Evolutionary conservation across 2,329 filamentous ascomycete species (phyloP).

Genomic region (Xylaria multiplex): DNA sequence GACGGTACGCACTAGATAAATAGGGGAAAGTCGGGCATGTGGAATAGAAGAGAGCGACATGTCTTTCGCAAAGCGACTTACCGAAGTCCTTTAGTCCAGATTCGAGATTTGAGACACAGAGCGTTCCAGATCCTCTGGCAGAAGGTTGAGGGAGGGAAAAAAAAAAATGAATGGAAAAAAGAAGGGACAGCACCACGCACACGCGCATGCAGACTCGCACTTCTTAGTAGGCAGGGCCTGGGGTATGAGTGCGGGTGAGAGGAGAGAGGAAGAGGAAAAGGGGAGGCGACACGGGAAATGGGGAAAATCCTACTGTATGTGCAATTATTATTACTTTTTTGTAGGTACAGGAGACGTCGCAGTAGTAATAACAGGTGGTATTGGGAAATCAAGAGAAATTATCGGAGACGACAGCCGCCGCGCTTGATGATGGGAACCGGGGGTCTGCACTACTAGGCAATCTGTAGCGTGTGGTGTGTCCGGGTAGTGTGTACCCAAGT

Average conservation of each 20-base stretch:
- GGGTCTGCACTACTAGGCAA: conserved; percentile 31
- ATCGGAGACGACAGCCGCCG: conserved; percentile 45
- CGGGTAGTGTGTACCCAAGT: no score
- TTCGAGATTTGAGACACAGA: conserved; percentile 38
- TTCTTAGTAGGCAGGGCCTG: conserved; percentile 38
- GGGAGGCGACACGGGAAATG: conserved; percentile 45
- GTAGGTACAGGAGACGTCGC: conserved; percentile 38
- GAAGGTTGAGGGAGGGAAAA: conserved; percentile 31
- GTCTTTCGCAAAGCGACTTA: conserved; percentile 37
- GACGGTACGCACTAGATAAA: conserved; percentile 4
- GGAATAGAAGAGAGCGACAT: conserved; percentile 25
- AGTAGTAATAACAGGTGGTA: conserved; percentile 43
- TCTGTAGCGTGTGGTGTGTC: no score
- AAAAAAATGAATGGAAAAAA: conserved; percentile 41
- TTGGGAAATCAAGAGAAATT: conserved; percentile 49
- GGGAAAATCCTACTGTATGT: conserved; percentile 42
- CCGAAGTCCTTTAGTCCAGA: conserved; percentile 39
- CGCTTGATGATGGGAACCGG: conserved; percentile 38
- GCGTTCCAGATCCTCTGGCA: conserved; percentile 39
- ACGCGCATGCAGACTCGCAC: conserved; percentile 40
- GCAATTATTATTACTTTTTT: conserved; percentile 31
- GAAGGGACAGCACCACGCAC: conserved; percentile 46
- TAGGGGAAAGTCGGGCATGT: conserved; percentile 15
- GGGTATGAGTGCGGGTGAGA: conserved; percentile 39
- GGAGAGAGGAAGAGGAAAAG: conserved; percentile 38